Percentiles rank a stretch among this genome's conserved stretches.
phyloP scores from a whole-genome alignment of 1,284 basidiomycete genomes.

The Leccinum glutinopallens region DNA sequence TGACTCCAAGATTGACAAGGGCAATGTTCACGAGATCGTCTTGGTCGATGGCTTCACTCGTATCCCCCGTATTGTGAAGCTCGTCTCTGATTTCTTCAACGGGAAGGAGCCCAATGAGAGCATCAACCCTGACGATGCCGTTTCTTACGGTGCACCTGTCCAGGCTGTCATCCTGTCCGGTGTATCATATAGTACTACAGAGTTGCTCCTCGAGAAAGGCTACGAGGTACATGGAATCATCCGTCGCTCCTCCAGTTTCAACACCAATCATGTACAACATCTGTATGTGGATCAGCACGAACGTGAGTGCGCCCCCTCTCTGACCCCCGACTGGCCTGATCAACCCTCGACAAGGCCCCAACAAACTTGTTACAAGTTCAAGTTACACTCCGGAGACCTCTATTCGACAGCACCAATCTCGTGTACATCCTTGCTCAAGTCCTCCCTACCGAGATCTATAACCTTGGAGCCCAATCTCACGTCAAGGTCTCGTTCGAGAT shows the following conservation, averaged over 20 bases:
- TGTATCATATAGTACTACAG: constrained; percentile 63
- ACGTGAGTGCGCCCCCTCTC: constrained; percentile 46
- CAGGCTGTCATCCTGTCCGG: constrained; percentile 98
- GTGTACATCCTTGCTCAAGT: constrained; percentile 92
- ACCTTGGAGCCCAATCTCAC: constrained; percentile 94
- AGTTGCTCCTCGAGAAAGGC: constrained; percentile 82
- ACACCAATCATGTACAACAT: constrained; percentile 88
- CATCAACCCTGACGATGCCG: constrained; percentile 99
- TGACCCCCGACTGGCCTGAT: constrained; percentile 3
- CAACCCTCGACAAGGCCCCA: constrained; percentile 52
- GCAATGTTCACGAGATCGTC: constrained; percentile 94
- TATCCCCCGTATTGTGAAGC: constrained; percentile 98
- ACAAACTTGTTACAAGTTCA: constrained; percentile 57
- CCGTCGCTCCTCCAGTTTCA: constrained; percentile 91
- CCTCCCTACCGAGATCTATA: constrained; percentile 91
- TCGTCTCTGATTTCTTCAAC: constrained; percentile 98
- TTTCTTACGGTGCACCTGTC: constrained; percentile 98
- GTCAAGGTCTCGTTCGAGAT: constrained; percentile 98
- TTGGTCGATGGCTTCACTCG: constrained; percentile 98
- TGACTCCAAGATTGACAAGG: constrained; percentile 98
- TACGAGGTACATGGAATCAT: constrained; percentile 94
- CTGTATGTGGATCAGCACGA: constrained; percentile 88
- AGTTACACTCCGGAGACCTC: constrained; percentile 89
- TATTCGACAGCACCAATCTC: constrained; percentile 87
- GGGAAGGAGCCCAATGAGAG: constrained; percentile 95